Evolutionary conservation across 2,329 filamentous ascomycete genomes (phyloP).

Genomic region (Fusarium chaquense): DNA sequence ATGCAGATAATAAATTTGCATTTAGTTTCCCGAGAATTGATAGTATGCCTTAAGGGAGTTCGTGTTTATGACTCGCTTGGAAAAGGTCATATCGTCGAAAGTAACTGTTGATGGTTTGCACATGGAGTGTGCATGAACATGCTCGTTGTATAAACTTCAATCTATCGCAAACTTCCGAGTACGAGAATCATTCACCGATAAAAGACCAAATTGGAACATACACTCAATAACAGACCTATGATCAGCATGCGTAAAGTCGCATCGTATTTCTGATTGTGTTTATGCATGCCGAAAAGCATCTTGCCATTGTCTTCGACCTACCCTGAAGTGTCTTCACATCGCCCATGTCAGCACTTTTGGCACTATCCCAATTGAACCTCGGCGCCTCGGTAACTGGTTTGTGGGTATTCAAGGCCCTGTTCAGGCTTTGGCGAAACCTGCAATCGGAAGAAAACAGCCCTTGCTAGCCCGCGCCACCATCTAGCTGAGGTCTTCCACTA

Average conservation of each 20-base stretch:
- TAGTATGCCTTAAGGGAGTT: too few relatives aligned
- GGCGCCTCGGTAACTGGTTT: conserved; percentile 4
- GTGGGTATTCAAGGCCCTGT: conserved; percentile 17
- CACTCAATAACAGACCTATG: rapidly evolving
- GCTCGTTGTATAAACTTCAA: not conserved
- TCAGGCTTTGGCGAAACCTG: conserved; percentile 8
- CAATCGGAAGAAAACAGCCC: not conserved
- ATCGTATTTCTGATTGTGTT: not conserved
- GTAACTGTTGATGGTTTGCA: rapidly evolving
- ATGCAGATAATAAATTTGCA: not conserved
- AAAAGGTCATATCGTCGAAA: not conserved
- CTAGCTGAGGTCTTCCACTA: conserved; percentile 19
- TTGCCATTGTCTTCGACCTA: not conserved
- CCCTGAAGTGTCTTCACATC: not conserved
- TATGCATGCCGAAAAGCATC: too few relatives aligned
- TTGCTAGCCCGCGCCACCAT: conserved; percentile 8
- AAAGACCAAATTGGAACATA: not conserved
- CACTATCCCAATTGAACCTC: conserved; percentile 7
- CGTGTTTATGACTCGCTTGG: not conserved
- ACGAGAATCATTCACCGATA: not conserved
- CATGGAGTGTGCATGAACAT: not conserved
- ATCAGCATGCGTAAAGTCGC: not conserved
- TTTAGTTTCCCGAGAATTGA: not conserved
- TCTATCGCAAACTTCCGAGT: not conserved
- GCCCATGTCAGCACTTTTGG: conserved; percentile 1